Base-by-base conservation (phyloP, 2,329 filamentous ascomycete genomes). In the Teratosphaeriaceae sp. region DNA sequence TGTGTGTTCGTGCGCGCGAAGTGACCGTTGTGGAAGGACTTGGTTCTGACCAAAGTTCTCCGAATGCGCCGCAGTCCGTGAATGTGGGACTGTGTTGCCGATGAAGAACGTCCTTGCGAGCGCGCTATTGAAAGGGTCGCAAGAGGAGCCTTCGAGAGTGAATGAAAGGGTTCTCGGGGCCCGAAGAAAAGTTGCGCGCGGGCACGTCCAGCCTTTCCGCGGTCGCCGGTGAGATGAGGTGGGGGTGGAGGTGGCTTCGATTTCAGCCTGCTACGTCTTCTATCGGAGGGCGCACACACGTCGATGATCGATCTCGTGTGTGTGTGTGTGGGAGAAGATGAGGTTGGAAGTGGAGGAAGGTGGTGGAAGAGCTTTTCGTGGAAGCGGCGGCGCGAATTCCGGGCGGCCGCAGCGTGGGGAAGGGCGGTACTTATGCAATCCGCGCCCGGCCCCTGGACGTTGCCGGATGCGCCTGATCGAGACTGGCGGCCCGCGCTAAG, bases 61-160 rank as follows among this genome's bases (percentile, higher is more conserved):
- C 12, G 31, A 12, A 19, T 34, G 31, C 31, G 31, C 31, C 31
- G 31, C 31, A 34, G 31, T 20, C 12, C 31, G 31, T 34, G 20
- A 34, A 34, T 18, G n/a, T 9, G 12, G 15, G 12, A 34, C 31
- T 34, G 31, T 34, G 9, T 18, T 12, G 31, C 31, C 7, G 31
- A 15, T 19, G 31, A 34, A 34, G 31, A 34, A 5, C 31, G 31
- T 34, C 15, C 31, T 34, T 34, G 31, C 31, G 31, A 34, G 31
- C 31, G 31, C 31, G 31, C 31, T 34, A 34, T 18, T 34, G 31
- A 34, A 34, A 34, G 31, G 31, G 31, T 34, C 31, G 31, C 31
- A 34, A 34, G 18, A 13, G 5, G 20, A 18, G 31, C 31, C 31
- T 34, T 34, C 15, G 31, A 34, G 31, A 34, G 31, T 19, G 31